phyloP scores from a whole-genome alignment of 148 eudicot genomes.

The Dysphania ambrosioides region DNA sequence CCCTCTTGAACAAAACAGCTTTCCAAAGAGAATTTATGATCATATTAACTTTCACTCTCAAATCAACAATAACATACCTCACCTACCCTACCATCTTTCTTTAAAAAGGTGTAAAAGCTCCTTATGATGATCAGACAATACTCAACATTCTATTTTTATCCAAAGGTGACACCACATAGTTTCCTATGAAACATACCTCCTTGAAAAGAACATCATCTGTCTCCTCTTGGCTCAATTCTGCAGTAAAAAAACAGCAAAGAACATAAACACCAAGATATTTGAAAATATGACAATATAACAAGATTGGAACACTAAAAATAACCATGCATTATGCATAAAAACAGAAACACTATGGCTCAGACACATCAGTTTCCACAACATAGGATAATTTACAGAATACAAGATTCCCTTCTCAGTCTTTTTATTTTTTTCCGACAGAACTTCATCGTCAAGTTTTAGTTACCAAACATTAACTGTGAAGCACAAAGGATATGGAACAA shows the following conservation, averaged over 20 bases:
- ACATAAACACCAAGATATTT: not conserved
- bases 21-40: not conserved
- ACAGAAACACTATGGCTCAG: not conserved
- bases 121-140: not conserved
- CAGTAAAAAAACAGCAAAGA: constrained; percentile 17
- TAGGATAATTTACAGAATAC: not conserved
- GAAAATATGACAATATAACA: not conserved
- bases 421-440: not conserved
- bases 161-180: not conserved
- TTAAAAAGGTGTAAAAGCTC: not conserved
- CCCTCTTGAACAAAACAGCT: not conserved
- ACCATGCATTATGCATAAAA: constrained; percentile 6
- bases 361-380: not conserved
- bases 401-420: too few species aligned
- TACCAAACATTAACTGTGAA: not conserved
- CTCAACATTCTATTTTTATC: not conserved
- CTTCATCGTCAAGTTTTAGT: not conserved
- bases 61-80: not conserved
- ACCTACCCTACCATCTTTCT: not conserved
- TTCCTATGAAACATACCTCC: constrained; percentile 48
- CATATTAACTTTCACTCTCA: not conserved
- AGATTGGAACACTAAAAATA: not conserved
- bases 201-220: constrained; percentile 88
- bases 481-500: too few species aligned
- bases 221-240: constrained; percentile 86